These are phyloP conservation scores for Didymella arachidicola DNA, from an alignment of 2,329 filamentous ascomycete species.

Conservation along the genomic window DNA sequence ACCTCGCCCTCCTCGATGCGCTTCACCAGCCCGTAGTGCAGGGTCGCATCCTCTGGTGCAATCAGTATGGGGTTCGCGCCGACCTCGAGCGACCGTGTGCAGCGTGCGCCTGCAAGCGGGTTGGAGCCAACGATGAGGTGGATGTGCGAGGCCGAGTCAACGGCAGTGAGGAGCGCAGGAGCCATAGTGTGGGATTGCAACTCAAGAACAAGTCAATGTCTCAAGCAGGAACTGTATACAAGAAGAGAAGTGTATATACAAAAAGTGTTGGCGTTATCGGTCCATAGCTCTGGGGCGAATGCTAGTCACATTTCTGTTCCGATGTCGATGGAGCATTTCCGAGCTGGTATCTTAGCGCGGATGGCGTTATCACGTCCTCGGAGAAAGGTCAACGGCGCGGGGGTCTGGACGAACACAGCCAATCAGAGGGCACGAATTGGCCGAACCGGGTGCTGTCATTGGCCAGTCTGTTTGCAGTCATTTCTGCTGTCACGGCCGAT, in stretches of 20 bases:
- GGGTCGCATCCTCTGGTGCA: constrained; percentile 68
- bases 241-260: not conserved
- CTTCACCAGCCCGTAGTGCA: constrained; percentile 68
- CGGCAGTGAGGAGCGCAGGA: constrained; percentile 72
- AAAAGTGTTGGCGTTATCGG: constrained; percentile 2
- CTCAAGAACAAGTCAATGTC: constrained; percentile 21
- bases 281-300: constrained; percentile 6
- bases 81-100: constrained; percentile 78
- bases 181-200: constrained; percentile 44
- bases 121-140: constrained; percentile 89
- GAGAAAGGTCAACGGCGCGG: constrained; percentile 6
- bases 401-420: not conserved
- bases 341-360: constrained; percentile 18
- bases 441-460: constrained; percentile 4
- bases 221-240: constrained; percentile 9
- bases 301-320: constrained; percentile 23
- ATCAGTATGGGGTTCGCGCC: constrained; percentile 84
- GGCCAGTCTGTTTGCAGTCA: no score
- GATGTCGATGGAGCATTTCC: constrained; percentile 21
- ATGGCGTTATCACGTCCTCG: constrained; percentile 12
- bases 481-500: constrained; percentile 11
- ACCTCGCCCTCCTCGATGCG: constrained; percentile 72
- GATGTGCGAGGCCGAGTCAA: constrained; percentile 73
- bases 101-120: constrained; percentile 84
- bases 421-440: constrained; percentile 11